Evolutionary conservation across 2,329 filamentous ascomycete species (phyloP).

Genomic region (Trematosphaeria pertusa): DNA sequence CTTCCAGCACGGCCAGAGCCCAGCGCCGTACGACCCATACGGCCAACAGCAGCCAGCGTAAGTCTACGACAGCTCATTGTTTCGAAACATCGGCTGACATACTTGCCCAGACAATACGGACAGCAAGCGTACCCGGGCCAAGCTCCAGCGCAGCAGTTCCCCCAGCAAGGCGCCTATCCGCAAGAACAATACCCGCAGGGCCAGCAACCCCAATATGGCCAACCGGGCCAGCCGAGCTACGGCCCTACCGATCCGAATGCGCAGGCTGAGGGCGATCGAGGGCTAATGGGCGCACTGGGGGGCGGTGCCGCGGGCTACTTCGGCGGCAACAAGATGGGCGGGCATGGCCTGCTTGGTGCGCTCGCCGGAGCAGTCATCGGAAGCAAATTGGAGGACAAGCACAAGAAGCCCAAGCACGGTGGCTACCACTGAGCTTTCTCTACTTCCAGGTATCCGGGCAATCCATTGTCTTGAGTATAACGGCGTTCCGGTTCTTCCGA

Average conservation of each 20-base stretch:
- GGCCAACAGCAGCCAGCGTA: slow-evolving; percentile 47
- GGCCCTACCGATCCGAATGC: slow-evolving; percentile 54
- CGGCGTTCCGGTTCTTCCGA: not conserved
- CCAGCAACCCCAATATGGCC: slow-evolving; percentile 40
- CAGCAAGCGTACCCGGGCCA: slow-evolving; percentile 44
- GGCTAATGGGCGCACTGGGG: slow-evolving; percentile 63
- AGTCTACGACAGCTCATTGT: slow-evolving; percentile 15
- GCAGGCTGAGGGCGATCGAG: slow-evolving; percentile 62
- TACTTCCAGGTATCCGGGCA: not conserved
- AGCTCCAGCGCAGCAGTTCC: slow-evolving; percentile 45
- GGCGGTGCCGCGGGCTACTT: slow-evolving; percentile 65
- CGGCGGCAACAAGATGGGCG: slow-evolving; percentile 61
- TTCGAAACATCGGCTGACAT: slow-evolving; percentile 29
- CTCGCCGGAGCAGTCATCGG: slow-evolving; percentile 65
- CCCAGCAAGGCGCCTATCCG: slow-evolving; percentile 51
- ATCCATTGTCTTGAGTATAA: not conserved
- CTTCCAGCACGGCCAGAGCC: slow-evolving; percentile 56
- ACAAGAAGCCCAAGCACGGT: slow-evolving; percentile 52
- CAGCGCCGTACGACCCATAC: slow-evolving; percentile 38
- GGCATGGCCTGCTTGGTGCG: slow-evolving; percentile 64
- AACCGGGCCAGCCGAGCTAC: slow-evolving; percentile 46
- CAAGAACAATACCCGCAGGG: slow-evolving; percentile 47
- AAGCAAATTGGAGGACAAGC: slow-evolving; percentile 61
- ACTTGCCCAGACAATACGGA: slow-evolving; percentile 27
- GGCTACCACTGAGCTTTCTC: slow-evolving; percentile 14